A percentile compares a stretch with the other conserved stretches of the same genome.
These are phyloP conservation scores for Favolaschia claudopus DNA, from an alignment of 768 basidiomycete genomes.

Conservation along the genomic window DNA sequence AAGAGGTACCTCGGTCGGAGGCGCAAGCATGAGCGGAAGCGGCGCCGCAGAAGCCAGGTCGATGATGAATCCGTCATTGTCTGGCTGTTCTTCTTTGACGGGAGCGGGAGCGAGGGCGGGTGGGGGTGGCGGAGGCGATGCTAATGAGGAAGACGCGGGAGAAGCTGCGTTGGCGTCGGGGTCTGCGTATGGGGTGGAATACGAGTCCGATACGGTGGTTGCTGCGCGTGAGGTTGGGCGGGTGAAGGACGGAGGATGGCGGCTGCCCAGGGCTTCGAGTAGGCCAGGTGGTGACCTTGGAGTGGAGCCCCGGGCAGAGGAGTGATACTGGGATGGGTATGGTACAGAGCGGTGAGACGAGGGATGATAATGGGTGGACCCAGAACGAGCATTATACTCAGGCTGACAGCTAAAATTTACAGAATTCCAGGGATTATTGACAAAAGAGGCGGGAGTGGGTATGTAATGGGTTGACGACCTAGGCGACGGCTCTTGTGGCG, in stretches of 20 bases:
- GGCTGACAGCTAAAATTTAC: constrained; percentile 20
- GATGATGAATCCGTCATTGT: constrained; percentile 50
- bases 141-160: neutral
- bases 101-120: too few species aligned
- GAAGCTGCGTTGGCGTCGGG: constrained; percentile 1
- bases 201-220: constrained; percentile 9
- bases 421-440: constrained; percentile 15
- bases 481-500: neutral
- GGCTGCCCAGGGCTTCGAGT: constrained; percentile 19
- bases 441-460: constrained; percentile 22
- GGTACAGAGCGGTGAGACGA: neutral
- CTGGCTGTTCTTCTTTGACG: constrained; percentile 45
- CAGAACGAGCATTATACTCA: constrained; percentile 25
- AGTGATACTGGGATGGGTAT: too few species aligned
- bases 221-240: constrained; percentile 12
- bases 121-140: constrained; percentile 11
- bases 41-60: constrained; percentile 49
- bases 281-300: constrained; percentile 2
- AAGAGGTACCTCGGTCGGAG: constrained; percentile 72
- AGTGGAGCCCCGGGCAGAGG: too few species aligned
- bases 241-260: constrained; percentile 10
- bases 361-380: constrained; percentile 5
- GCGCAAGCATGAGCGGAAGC: constrained; percentile 51
- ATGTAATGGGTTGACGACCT: constrained; percentile 21
- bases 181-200: constrained; percentile 13